Percentiles rank a stretch among this genome's conserved stretches.
Conservation (phyloP, 495 filamentous ascomycete species). For the Letharia columbiana region DNA sequence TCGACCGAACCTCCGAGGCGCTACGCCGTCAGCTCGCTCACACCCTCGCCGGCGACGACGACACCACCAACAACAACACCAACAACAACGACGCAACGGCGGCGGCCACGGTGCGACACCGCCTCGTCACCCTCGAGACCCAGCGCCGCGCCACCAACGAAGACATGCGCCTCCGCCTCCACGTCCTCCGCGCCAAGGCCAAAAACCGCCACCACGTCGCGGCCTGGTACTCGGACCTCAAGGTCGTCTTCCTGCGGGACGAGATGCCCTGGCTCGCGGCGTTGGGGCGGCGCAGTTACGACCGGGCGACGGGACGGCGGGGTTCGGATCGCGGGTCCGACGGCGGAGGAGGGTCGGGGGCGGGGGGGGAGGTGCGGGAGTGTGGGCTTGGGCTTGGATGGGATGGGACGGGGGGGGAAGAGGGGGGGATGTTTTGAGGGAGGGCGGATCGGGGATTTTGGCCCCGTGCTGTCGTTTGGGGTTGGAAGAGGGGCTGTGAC, state of each 20-base stretch:
- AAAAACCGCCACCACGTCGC: background rate
- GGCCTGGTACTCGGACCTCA: background rate
- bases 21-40: background rate
- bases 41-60: background rate
- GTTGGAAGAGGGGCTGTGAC: background rate
- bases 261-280: background rate
- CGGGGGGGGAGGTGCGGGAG: background rate
- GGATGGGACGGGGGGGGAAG: background rate
- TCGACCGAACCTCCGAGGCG: background rate
- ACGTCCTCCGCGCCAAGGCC: background rate
- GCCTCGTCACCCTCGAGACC: background rate
- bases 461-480: background rate
- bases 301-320: background rate
- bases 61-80: too few species aligned
- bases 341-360: background rate
- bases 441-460: background rate
- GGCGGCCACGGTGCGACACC: too few species aligned
- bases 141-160: background rate
- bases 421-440: background rate
- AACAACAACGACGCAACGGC: background rate
- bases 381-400: background rate
- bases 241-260: background rate
- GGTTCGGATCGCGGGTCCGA: background rate
- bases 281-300: background rate
- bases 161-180: background rate